phyloP scores from a whole-genome alignment of 192 early-diverging fungal species.

The Chytriomyces hyalinus region DNA sequence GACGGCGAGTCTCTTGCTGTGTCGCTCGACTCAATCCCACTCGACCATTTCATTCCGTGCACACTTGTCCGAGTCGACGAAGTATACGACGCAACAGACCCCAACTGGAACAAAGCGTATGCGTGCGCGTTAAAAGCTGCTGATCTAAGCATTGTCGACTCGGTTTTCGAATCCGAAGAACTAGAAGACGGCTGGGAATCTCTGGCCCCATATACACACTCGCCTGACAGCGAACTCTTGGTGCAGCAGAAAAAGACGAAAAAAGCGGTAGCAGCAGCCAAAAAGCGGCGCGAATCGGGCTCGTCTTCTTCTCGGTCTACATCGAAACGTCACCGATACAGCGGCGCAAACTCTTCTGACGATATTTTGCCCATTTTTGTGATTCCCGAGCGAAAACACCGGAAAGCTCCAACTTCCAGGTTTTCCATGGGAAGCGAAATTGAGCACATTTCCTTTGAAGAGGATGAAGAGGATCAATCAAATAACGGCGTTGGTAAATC shows the following conservation, averaged over 20 bases:
- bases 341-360: no score
- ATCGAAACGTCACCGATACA: no score
- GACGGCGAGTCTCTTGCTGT: no score
- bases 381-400: slow-evolving; percentile 5
- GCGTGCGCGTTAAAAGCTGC: not conserved
- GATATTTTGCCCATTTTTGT: not conserved
- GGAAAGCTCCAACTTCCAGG: not conserved
- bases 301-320: no score
- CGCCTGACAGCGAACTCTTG: not conserved
- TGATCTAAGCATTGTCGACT: not conserved
- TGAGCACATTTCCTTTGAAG: not conserved
- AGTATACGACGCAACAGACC: not conserved
- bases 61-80: not conserved
- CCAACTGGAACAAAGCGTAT: not conserved
- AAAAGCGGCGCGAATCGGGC: no score
- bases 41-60: slow-evolving; percentile 13
- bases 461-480: no score
- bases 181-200: no score
- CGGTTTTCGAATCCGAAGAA: not conserved
- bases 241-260: not conserved
- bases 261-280: no score
- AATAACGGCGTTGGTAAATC: not conserved
- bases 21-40: not conserved
- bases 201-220: not conserved
- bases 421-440: not conserved